phyloP scores from a whole-genome alignment of 495 filamentous ascomycete species.

The Neurospora sp. region DNA sequence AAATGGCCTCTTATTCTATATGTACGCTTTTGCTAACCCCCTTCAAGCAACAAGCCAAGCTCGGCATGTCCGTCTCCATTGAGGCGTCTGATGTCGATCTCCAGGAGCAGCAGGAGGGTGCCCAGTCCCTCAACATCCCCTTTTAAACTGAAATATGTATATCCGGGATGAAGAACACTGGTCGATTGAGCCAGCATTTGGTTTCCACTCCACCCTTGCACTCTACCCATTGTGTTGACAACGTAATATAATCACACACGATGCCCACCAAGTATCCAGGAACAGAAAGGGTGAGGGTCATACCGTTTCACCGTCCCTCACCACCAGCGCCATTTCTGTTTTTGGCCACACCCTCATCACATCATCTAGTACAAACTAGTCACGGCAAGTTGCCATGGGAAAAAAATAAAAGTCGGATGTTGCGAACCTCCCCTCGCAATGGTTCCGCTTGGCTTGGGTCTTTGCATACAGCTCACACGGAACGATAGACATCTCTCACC shows the following conservation, averaged over 20 bases:
- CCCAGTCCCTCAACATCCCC: constrained; percentile 43
- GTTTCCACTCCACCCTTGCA: constrained; percentile 7
- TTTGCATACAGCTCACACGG: constrained; percentile 4
- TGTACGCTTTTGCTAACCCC: constrained; percentile 11
- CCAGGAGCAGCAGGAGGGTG: constrained; percentile 77
- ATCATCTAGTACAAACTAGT: not conserved
- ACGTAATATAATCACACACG: constrained; percentile 17
- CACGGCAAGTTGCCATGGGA: not conserved
- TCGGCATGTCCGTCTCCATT: constrained; percentile 89
- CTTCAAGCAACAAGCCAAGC: constrained; percentile 79
- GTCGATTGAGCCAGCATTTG: not conserved
- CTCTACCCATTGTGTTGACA: constrained; percentile 10
- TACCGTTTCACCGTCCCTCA: not conserved
- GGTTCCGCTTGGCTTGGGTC: constrained; percentile 3
- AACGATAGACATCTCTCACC: constrained; percentile 10
- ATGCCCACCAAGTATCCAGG: constrained; percentile 1
- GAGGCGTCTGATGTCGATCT: constrained; percentile 83
- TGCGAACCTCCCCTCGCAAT: not conserved
- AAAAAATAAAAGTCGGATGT: not conserved
- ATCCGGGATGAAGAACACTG: not conserved
- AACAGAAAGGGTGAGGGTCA: not conserved
- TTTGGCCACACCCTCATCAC: not conserved
- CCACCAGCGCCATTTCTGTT: not conserved
- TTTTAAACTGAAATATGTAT: constrained; percentile 32
- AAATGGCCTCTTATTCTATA: not conserved